These are phyloP conservation scores for Ligustrum vulgare DNA, from an alignment of 257 asterid species.

Conservation along the genomic window DNA sequence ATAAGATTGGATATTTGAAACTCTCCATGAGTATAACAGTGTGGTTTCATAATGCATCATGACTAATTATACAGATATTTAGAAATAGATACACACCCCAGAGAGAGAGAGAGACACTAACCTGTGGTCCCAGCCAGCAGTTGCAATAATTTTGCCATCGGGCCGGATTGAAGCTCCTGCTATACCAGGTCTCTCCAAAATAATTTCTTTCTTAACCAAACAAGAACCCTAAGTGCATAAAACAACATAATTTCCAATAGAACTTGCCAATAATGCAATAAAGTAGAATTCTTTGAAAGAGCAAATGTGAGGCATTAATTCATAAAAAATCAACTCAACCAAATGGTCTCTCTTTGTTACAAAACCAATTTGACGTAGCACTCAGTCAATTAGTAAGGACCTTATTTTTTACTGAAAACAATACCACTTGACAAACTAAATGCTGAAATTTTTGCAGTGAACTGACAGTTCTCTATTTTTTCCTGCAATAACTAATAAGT, in stretches of 20 bases:
- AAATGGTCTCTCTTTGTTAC: background rate
- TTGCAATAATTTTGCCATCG: constrained; percentile 70
- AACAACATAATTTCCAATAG: background rate
- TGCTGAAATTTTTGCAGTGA: background rate
- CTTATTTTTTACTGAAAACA: background rate
- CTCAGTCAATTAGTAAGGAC: background rate
- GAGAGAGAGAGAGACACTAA: constrained; percentile 13
- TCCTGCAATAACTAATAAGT: background rate
- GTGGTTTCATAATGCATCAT: background rate
- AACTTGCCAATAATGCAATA: background rate
- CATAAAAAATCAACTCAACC: background rate
- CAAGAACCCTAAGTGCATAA: constrained; percentile 47
- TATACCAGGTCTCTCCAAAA: constrained; percentile 73
- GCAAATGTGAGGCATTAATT: background rate
- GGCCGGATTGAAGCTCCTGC: constrained; percentile 69
- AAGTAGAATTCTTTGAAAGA: background rate
- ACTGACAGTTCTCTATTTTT: background rate
- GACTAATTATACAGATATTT: background rate
- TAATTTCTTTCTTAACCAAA: constrained; percentile 66
- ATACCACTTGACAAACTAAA: background rate
- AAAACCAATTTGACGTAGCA: background rate
- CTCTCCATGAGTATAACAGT: background rate
- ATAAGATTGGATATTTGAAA: background rate
- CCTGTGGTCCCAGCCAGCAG: constrained; percentile 95
- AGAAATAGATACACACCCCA: background rate